Conservation (phyloP, 2,329 filamentous ascomycete species). For the Fusarium tuaranense region DNA sequence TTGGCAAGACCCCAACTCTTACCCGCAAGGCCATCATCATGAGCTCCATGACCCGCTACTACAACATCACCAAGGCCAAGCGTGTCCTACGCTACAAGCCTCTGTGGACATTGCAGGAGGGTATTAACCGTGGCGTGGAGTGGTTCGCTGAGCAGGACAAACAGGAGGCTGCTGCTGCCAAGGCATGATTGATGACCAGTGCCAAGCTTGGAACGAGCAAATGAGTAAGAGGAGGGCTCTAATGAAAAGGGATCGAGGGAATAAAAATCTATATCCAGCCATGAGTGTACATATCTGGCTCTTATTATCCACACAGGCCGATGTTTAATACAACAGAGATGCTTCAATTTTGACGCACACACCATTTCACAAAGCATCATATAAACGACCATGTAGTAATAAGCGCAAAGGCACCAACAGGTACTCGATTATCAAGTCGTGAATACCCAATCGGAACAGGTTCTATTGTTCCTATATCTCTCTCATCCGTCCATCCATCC, state of each 20-base stretch:
- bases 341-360: neutral
- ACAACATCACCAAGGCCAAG: constrained; percentile 82
- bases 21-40: constrained; percentile 72
- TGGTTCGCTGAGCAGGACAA: constrained; percentile 68
- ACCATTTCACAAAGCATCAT: neutral
- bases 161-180: constrained; percentile 37
- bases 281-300: constrained; percentile 16
- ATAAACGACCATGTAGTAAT: neutral
- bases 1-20: constrained; percentile 67
- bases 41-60: constrained; percentile 81
- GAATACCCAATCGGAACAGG: constrained; percentile 43
- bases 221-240: constrained; percentile 7
- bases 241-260: constrained; percentile 6
- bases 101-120: constrained; percentile 74
- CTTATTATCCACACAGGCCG: constrained; percentile 19
- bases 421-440: constrained; percentile 19
- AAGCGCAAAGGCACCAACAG: neutral
- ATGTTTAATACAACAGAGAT: constrained; percentile 20
- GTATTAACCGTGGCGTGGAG: constrained; percentile 64
- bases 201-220: neutral
- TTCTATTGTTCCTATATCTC: constrained; percentile 44
- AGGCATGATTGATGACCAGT: constrained; percentile 34
- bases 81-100: constrained; percentile 76
- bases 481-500: constrained; percentile 8
- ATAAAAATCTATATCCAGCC: constrained; percentile 8